Conservation (phyloP, 805 yeast species). For the Middelhovenomyces tepae region DNA sequence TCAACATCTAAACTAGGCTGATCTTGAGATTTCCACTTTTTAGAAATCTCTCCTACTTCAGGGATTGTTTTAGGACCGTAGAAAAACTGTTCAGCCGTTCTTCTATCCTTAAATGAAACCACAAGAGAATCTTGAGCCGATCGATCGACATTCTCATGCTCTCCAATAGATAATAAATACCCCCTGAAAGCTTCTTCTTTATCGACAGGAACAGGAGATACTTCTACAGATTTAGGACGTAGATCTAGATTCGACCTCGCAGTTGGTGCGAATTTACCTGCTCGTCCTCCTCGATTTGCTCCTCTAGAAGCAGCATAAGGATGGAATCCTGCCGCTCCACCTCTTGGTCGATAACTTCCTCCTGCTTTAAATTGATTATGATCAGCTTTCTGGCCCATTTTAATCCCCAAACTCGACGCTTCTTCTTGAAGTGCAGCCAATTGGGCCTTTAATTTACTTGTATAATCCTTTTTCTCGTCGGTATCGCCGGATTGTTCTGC, state of each 20-base stretch:
- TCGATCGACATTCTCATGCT: constrained; percentile 18
- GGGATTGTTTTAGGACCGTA: constrained; percentile 19
- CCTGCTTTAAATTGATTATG: too few relatives aligned
- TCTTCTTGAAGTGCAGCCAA: constrained; percentile 28
- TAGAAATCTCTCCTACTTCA: constrained; percentile 24
- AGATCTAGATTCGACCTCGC: constrained; percentile 27
- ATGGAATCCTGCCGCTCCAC: constrained; percentile 16
- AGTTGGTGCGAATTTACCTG: constrained; percentile 17
- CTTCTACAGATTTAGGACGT: constrained; percentile 30
- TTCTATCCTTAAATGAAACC: constrained; percentile 29
- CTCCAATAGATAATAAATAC: constrained; percentile 23
- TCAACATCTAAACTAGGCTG: too few relatives aligned
- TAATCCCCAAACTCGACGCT: constrained; percentile 25
- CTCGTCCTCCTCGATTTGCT: constrained; percentile 20
- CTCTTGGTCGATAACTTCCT: constrained; percentile 18
- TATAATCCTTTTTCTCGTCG: constrained; percentile 14
- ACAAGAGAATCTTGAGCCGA: constrained; percentile 10
- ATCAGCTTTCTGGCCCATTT: constrained; percentile 7
- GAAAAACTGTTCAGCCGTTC: constrained; percentile 31
- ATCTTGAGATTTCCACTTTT: constrained; percentile 25
- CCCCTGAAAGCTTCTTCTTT: constrained; percentile 27
- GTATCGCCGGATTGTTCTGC: constrained; percentile 16
- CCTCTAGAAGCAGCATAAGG: constrained; percentile 17
- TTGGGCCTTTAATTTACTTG: constrained; percentile 26
- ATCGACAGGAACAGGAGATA: constrained; percentile 24